Evolutionary conservation across 352 stramenopile species (phyloP).

Genomic region (Pythium aristosporum): DNA sequence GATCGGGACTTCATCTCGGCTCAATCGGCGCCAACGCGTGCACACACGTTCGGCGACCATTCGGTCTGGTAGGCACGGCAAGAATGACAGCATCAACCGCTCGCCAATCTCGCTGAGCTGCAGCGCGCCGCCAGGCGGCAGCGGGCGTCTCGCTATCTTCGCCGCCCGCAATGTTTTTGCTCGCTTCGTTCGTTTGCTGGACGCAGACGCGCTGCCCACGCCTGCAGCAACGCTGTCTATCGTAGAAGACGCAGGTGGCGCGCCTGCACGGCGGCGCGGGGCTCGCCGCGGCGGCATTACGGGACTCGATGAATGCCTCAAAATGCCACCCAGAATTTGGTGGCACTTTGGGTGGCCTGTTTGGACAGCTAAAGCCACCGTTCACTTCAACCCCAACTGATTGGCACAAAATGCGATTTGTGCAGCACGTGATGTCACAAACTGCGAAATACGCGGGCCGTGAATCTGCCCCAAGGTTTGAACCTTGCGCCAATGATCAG

Average conservation of each 20-base stretch:
- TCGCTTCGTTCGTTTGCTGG: slow-evolving; percentile 3
- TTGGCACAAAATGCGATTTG: too few species aligned
- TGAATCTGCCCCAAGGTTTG: too few species aligned
- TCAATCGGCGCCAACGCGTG: slow-evolving; percentile 50
- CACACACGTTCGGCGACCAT: slow-evolving; percentile 53
- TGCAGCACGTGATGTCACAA: too few species aligned
- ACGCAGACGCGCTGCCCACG: not conserved
- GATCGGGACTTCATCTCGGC: slow-evolving; percentile 38
- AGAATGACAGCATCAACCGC: slow-evolving; percentile 44
- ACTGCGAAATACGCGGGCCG: too few species aligned
- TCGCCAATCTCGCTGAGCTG: slow-evolving; percentile 45
- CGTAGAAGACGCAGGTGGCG: not conserved
- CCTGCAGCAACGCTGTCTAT: not conserved
- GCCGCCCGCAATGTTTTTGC: not conserved
- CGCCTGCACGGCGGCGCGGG: not conserved
- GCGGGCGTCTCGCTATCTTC: not conserved
- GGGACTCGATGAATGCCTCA: not conserved
- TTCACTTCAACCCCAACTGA: too few species aligned
- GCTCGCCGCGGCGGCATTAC: not conserved
- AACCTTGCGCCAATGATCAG: too few species aligned
- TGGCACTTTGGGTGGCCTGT: not conserved
- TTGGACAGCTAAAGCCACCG: not conserved
- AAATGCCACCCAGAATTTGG: not conserved
- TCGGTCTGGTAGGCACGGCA: slow-evolving; percentile 51
- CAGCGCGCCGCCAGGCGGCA: slow-evolving; percentile 6